Percentiles rank a stretch among this genome's conserved stretches.
phyloP scores from a whole-genome alignment of 352 stramenopile genomes.

The Globisporangium mamillatum region DNA sequence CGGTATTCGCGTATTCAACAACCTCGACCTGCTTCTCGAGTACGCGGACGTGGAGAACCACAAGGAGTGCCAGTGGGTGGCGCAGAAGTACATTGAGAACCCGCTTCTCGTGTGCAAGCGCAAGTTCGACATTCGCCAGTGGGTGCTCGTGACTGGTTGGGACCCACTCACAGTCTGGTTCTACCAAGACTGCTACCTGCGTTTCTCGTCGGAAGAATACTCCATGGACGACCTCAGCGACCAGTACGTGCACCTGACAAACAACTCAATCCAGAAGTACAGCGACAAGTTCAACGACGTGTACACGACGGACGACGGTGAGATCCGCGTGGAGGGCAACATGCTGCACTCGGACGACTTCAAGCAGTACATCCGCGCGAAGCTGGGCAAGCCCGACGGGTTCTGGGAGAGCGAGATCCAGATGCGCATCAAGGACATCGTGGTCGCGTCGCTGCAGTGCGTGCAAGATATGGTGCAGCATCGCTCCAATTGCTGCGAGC shows the following conservation, averaged over 20 bases:
- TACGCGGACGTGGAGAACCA: slow-evolving; percentile 87
- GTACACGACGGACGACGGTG: slow-evolving; percentile 63
- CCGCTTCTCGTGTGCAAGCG: slow-evolving; percentile 80
- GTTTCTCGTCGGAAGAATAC: slow-evolving; percentile 87
- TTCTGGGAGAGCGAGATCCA: slow-evolving; percentile 58
- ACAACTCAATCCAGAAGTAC: slow-evolving; percentile 94
- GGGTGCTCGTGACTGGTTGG: slow-evolving; percentile 92
- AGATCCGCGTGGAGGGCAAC: slow-evolving; percentile 61
- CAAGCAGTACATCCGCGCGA: slow-evolving; percentile 38
- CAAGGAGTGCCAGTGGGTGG: slow-evolving; percentile 82
- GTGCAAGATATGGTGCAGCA: slow-evolving; percentile 87
- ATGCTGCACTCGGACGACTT: slow-evolving; percentile 84
- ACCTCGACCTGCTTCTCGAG: slow-evolving; percentile 74
- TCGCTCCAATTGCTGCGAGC: slow-evolving; percentile 88
- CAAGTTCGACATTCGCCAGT: slow-evolving; percentile 93
- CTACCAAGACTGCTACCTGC: slow-evolving; percentile 90
- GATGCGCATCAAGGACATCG: slow-evolving; percentile 85
- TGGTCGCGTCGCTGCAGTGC: slow-evolving; percentile 79
- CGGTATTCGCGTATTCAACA: slow-evolving; percentile 88
- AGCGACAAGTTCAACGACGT: slow-evolving; percentile 86
- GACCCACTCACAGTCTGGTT: slow-evolving; percentile 93
- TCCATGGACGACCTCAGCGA: slow-evolving; percentile 79
- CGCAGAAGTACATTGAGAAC: slow-evolving; percentile 91
- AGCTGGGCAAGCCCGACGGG: slow-evolving; percentile 24
- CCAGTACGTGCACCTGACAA: slow-evolving; percentile 91